phyloP scores from a whole-genome alignment of 2,329 filamentous ascomycete genomes.

The Hymenoscyphus salicellus region DNA sequence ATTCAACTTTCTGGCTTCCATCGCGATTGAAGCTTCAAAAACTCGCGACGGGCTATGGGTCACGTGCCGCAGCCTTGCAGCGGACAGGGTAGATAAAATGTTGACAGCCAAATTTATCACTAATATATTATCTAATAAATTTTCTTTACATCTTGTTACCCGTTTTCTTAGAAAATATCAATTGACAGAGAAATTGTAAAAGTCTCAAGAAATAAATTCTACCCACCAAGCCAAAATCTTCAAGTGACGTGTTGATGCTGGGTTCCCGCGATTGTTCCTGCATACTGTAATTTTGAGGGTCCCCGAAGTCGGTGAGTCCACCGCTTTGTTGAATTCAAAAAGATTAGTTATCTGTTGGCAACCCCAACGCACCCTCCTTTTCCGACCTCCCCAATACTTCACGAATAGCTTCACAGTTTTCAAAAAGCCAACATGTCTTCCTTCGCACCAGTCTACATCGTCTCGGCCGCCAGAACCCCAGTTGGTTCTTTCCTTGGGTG shows the following conservation, averaged over 20 bases:
- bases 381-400: neutral
- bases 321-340: slow-evolving; percentile 8
- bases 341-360: slow-evolving; percentile 15
- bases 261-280: neutral
- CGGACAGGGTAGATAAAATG: neutral
- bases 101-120: neutral
- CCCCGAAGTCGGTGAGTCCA: neutral
- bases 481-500: slow-evolving; percentile 93
- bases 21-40: slow-evolving; percentile 29
- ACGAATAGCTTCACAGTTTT: neutral
- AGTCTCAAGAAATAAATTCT: too few relatives aligned
- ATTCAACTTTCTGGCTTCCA: slow-evolving; percentile 8
- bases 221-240: neutral
- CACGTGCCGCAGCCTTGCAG: slow-evolving; percentile 28
- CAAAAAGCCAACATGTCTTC: slow-evolving; percentile 61
- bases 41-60: slow-evolving; percentile 17
- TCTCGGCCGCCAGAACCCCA: slow-evolving; percentile 85
- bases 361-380: neutral
- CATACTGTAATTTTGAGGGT: neutral
- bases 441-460: slow-evolving; percentile 89
- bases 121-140: neutral
- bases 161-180: too few relatives aligned
- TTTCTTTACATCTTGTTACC: too few relatives aligned
- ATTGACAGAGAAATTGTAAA: too few relatives aligned
- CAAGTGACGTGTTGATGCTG: neutral